Base-by-base conservation (phyloP, 805 yeast species). In the Cyberlindnera meyerae region DNA sequence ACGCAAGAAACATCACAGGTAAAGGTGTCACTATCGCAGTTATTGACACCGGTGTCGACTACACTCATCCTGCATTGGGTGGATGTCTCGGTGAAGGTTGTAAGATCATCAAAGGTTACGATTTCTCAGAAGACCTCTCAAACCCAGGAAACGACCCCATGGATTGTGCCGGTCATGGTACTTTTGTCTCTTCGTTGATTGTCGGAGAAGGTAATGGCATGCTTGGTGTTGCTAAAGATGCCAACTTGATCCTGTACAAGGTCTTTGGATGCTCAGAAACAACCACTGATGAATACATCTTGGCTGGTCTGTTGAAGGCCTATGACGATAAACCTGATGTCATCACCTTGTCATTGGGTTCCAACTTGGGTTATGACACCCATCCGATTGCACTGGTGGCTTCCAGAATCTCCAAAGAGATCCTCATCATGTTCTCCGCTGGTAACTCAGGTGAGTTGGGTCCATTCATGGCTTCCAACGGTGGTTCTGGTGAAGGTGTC, bases 151-250 rank as follows among this genome's bases (percentile, higher is more conserved):
- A 14, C 14, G 43, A 43, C 13, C 43, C 43, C 26, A 37, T 34
- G 37, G 49, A 45, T 34, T 43, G 47, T 40, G 35, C 24, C 7
- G 49, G 49, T 15, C 49, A 45, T 21, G 47, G 49, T 36, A 43
- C 47, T 6, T 45, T 43, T 29, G 47, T 43, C 13, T 37, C 47
- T n/a, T 43, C 47, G 15, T 28, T 45, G 24, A 43, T 43, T 21
- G 25, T 43, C 24, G 42, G 38, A 15, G 24, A 40, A 12, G 29
- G 39, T 21, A 31, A 34, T 7, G 21, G 29, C 3, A 3, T 37
- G 3, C 11, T 7, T 8, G 49, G 47, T 38, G 47, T 43, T 32
- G 47, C 49, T 25, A 47, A 47, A 28, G 40, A 24, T 18, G 41
- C 49, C n/a, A 34, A 39, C 17, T 31, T 45, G 18, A 37, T 20